A percentile compares a stretch with the other conserved stretches of the same genome.
These are phyloP conservation scores for Solanum corneliomulleri DNA, from an alignment of 257 asterid species.

Conservation along the genomic window DNA sequence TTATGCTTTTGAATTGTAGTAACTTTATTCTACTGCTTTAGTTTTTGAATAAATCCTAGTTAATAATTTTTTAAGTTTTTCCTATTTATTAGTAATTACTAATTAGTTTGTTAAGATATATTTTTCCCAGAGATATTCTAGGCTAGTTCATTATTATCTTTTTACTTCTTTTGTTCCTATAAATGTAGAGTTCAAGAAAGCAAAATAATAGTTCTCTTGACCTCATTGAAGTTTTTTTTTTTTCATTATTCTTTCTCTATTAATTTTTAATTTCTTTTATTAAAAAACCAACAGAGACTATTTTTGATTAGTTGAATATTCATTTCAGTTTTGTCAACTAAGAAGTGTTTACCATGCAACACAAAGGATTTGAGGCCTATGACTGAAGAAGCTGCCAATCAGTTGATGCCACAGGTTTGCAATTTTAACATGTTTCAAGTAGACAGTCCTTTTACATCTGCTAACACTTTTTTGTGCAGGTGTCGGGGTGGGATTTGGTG, in stretches of 20 bases:
- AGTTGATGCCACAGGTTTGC: constrained; percentile 21
- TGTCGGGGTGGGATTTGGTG: constrained; percentile 73
- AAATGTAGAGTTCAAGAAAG: not conserved
- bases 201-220: not conserved
- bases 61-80: too few relatives aligned
- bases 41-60: not conserved
- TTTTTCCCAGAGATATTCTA: not conserved
- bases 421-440: not conserved
- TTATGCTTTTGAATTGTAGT: not conserved
- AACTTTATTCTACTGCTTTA: not conserved
- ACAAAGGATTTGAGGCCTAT: constrained; percentile 26
- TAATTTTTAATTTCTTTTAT: not conserved
- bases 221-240: not conserved
- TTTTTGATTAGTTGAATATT: not conserved
- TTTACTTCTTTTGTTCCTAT: not conserved
- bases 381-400: constrained; percentile 27
- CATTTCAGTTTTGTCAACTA: constrained; percentile 58
- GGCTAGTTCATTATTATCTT: not conserved
- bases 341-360: constrained; percentile 54
- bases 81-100: not conserved
- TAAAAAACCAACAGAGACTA: constrained; percentile 28
- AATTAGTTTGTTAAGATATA: too few relatives aligned
- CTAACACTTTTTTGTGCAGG: constrained; percentile 29
- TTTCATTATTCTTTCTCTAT: not conserved
- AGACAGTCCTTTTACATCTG: not conserved